Percentiles rank a stretch among this genome's conserved stretches.
Conservation (phyloP, 1,284 basidiomycete species). For the Ceratobasidium sp. region DNA sequence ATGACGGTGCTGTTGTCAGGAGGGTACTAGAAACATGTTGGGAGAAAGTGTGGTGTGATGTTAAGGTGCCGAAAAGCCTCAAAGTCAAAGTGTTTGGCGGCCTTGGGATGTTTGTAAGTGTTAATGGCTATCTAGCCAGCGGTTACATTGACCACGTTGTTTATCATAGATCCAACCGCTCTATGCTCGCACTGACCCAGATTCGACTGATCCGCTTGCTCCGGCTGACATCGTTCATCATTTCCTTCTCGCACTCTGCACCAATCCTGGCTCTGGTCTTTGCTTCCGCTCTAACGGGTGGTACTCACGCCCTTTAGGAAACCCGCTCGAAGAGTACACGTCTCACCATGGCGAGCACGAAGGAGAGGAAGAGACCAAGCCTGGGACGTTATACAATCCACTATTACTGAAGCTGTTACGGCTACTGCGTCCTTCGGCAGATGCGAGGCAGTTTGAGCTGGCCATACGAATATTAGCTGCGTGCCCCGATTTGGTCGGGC, state of each 20-base stretch:
- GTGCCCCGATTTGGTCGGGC: slow-evolving; percentile 86
- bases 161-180: slow-evolving; percentile 74
- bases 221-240: slow-evolving; percentile 89
- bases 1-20: slow-evolving; percentile 70
- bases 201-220: slow-evolving; percentile 67
- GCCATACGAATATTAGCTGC: slow-evolving; percentile 81
- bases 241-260: slow-evolving; percentile 90
- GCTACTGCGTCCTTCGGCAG: slow-evolving; percentile 83
- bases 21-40: slow-evolving; percentile 75
- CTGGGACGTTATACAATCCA: slow-evolving; percentile 82
- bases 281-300: slow-evolving; percentile 93
- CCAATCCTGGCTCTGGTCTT: slow-evolving; percentile 84
- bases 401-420: slow-evolving; percentile 84
- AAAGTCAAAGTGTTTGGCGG: slow-evolving; percentile 80
- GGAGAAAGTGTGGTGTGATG: slow-evolving; percentile 78
- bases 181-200: slow-evolving; percentile 71
- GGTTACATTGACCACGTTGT: background rate
- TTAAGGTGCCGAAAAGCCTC: slow-evolving; percentile 74
- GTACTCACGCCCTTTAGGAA: slow-evolving; percentile 78
- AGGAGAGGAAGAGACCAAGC: slow-evolving; percentile 55
- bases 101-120: slow-evolving; percentile 43
- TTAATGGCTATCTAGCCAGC: too few species aligned
- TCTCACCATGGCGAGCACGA: slow-evolving; percentile 54
- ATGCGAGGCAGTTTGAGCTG: slow-evolving; percentile 87
- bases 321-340: slow-evolving; percentile 51